phyloP scores from a whole-genome alignment of 306 rosid genomes.

The Rubus idaeus region DNA sequence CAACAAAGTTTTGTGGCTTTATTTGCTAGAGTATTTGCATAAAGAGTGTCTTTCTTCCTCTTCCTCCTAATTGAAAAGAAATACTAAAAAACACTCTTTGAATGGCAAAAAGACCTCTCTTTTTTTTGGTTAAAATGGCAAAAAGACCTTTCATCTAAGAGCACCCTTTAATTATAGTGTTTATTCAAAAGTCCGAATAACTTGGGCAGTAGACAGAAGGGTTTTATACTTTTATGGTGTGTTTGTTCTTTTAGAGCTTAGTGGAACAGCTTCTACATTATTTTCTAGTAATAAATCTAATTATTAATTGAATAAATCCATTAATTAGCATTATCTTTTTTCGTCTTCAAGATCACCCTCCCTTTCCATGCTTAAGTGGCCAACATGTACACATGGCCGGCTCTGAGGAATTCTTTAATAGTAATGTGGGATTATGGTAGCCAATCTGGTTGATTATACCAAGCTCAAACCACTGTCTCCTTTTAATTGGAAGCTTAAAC shows the following conservation, averaged over 20 bases:
- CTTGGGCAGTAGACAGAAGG: neutral
- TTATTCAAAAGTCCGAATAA: neutral
- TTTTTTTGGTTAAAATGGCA: too few species aligned
- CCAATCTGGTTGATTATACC: slow-evolving; percentile 10
- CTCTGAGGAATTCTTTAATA: slow-evolving; percentile 1
- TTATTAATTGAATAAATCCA: slow-evolving; percentile 5
- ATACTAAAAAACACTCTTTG: neutral
- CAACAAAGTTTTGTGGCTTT: neutral
- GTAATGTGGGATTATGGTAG: neutral
- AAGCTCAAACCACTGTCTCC: neutral
- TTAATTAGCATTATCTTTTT: neutral
- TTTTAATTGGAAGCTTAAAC: neutral
- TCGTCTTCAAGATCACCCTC: slow-evolving; percentile 7
- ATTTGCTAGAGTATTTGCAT: neutral
- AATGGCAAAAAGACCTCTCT: neutral
- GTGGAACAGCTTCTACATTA: slow-evolving; percentile 18
- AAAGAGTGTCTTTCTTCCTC: neutral
- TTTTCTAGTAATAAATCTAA: slow-evolving; percentile 10
- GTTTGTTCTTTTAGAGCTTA: slow-evolving; percentile 11
- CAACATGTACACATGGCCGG: slow-evolving; percentile 27
- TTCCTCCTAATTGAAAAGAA: neutral
- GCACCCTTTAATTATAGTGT: neutral
- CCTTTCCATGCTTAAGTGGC: slow-evolving; percentile 25
- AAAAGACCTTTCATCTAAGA: neutral
- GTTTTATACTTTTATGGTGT: slow-evolving; percentile 2